These are phyloP conservation scores for Hericium coralloides DNA, from an alignment of 768 basidiomycete genomes.

Conservation along the genomic window DNA sequence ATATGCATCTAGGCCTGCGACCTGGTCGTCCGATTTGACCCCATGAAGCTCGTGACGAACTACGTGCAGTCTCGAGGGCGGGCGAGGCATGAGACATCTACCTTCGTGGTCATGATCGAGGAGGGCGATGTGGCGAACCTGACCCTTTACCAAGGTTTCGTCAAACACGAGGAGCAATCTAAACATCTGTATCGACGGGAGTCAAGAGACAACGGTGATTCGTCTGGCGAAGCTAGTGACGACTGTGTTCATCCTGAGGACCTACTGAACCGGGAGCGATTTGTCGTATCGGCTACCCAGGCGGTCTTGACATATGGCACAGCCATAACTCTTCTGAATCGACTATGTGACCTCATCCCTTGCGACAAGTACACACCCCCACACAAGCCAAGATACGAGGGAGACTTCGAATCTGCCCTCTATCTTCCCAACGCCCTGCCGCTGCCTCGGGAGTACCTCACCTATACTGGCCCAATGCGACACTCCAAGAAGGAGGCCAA, in stretches of 20 bases:
- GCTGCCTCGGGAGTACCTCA: slow-evolving; percentile 42
- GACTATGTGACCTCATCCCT: slow-evolving; percentile 72
- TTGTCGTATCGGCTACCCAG: slow-evolving; percentile 60
- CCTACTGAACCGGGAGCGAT: slow-evolving; percentile 60
- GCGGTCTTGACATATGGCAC: slow-evolving; percentile 77
- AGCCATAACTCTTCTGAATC: slow-evolving; percentile 58
- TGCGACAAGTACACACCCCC: slow-evolving; percentile 58
- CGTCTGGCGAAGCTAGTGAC: slow-evolving; percentile 15
- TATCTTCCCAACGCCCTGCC: slow-evolving; percentile 61
- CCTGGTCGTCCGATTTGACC: slow-evolving; percentile 79
- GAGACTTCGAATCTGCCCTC: slow-evolving; percentile 50
- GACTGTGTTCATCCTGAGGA: slow-evolving; percentile 41
- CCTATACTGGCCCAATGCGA: slow-evolving; percentile 49
- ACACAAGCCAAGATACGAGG: slow-evolving; percentile 51
- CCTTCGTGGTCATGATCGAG: slow-evolving; percentile 76
- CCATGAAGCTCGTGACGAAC: slow-evolving; percentile 72
- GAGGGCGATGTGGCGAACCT: slow-evolving; percentile 47
- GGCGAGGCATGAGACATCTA: slow-evolving; percentile 67
- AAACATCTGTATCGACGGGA: slow-evolving; percentile 49
- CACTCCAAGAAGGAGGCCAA: slow-evolving; percentile 74
- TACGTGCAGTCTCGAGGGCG: slow-evolving; percentile 88
- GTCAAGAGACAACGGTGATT: slow-evolving; percentile 36
- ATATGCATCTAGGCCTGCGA: slow-evolving; percentile 58
- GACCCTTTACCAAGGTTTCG: slow-evolving; percentile 48
- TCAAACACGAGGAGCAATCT: slow-evolving; percentile 54